Evolutionary conservation across 495 filamentous ascomycete species (phyloP).

Genomic region (Aspergillus wentii): DNA sequence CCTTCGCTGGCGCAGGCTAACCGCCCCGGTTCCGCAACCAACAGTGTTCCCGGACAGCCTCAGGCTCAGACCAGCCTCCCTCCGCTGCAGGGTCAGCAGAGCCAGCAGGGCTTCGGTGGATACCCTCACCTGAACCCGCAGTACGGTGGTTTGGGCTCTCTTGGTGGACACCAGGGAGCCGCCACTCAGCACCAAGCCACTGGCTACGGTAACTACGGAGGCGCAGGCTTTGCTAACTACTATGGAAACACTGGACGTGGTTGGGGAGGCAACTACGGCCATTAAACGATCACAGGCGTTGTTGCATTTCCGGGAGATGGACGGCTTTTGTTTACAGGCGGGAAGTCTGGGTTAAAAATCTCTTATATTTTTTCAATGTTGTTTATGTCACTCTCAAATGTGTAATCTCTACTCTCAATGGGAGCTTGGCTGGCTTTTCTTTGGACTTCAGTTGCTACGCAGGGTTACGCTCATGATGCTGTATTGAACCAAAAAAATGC

Average conservation of each 20-base stretch:
- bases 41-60: slow-evolving; percentile 60
- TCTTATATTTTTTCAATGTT: slow-evolving; percentile 20
- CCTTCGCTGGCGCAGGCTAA: slow-evolving; percentile 74
- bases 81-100: slow-evolving; percentile 68
- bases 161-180: slow-evolving; percentile 59
- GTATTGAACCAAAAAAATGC: neutral
- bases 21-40: slow-evolving; percentile 81
- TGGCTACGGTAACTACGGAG: slow-evolving; percentile 45
- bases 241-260: slow-evolving; percentile 51
- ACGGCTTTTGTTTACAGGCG: slow-evolving; percentile 15
- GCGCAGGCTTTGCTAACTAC: slow-evolving; percentile 53
- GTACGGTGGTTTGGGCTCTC: slow-evolving; percentile 66
- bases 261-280: slow-evolving; percentile 69
- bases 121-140: slow-evolving; percentile 75
- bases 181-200: slow-evolving; percentile 54
- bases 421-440: slow-evolving; percentile 41
- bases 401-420: slow-evolving; percentile 46
- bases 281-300: slow-evolving; percentile 36
- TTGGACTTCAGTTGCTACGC: slow-evolving; percentile 1
- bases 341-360: slow-evolving; percentile 19
- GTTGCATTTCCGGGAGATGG: slow-evolving; percentile 26
- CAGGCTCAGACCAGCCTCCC: slow-evolving; percentile 58
- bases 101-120: slow-evolving; percentile 62
- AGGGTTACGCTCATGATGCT: neutral
- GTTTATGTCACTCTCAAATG: slow-evolving; percentile 14